These are phyloP conservation scores for Cyberlindnera xishuangbannaensis DNA, from an alignment of 805 yeast species.

Conservation along the genomic window DNA sequence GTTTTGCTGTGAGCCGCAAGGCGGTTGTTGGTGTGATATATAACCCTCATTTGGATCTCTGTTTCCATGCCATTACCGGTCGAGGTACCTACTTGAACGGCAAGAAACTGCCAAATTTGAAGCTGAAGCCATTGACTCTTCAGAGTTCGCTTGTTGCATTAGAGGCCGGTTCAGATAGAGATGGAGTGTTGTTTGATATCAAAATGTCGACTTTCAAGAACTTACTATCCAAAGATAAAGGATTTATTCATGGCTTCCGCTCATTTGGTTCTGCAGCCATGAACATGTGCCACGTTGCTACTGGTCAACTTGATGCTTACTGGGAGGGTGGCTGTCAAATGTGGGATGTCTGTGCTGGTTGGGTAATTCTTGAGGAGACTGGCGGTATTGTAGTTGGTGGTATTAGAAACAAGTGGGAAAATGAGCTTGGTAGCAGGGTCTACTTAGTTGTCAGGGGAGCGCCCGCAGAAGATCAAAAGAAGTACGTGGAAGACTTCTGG, in stretches of 20 bases:
- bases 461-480: constrained; percentile 33
- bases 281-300: constrained; percentile 52
- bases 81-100: constrained; percentile 50
- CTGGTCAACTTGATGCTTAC: constrained; percentile 53
- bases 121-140: constrained; percentile 33
- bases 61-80: constrained; percentile 51
- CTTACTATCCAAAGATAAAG: constrained; percentile 44
- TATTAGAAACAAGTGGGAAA: constrained; percentile 41
- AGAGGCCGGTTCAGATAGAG: constrained; percentile 58
- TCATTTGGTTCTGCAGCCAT: constrained; percentile 61
- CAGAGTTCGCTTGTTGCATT: constrained; percentile 51
- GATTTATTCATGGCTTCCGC: constrained; percentile 56
- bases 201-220: constrained; percentile 44
- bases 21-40: constrained; percentile 63
- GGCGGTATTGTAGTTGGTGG: constrained; percentile 57
- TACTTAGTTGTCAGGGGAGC: constrained; percentile 56
- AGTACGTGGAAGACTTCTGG: constrained; percentile 47
- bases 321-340: constrained; percentile 71
- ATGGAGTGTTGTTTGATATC: constrained; percentile 42
- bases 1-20: constrained; percentile 41
- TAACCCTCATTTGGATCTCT: constrained; percentile 49
- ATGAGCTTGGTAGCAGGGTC: constrained; percentile 45
- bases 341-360: constrained; percentile 69
- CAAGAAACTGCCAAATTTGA: constrained; percentile 26
- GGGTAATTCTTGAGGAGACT: constrained; percentile 54